Conservation (phyloP, 306 rosid species). For the Prunus mongolica region DNA sequence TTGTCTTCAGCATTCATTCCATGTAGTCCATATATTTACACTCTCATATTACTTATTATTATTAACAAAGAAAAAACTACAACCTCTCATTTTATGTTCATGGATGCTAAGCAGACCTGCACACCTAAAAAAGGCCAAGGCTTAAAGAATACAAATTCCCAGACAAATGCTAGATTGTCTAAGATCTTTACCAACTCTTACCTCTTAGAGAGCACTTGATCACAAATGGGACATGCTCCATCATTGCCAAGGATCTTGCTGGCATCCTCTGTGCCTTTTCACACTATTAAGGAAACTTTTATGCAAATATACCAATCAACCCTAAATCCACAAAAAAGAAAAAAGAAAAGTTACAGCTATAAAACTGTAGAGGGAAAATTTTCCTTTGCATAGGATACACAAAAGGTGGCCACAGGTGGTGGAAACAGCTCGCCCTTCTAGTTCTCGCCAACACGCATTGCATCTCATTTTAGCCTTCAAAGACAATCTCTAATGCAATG, state of each 20-base stretch:
- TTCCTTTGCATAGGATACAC: slow-evolving; percentile 58
- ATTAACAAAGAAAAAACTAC: background rate
- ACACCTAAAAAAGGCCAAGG: background rate
- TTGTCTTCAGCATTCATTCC: background rate
- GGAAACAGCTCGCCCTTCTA: slow-evolving; percentile 89
- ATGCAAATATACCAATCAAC: background rate
- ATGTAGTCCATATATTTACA: background rate
- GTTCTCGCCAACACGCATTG: slow-evolving; percentile 97
- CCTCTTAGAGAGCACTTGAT: slow-evolving; percentile 99
- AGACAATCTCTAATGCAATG: slow-evolving; percentile 29
- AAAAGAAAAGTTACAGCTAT: background rate
- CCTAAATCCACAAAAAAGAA: background rate
- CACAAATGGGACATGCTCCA: slow-evolving; percentile 94
- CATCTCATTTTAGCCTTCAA: slow-evolving; percentile 79
- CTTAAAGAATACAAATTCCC: slow-evolving; percentile 6
- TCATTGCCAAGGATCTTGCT: slow-evolving; percentile 82
- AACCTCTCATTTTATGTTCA: slow-evolving; percentile 7
- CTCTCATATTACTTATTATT: background rate
- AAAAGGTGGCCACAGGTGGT: slow-evolving; percentile 93
- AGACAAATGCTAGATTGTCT: background rate
- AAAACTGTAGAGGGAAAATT: slow-evolving; percentile 6
- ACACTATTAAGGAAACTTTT: slow-evolving; percentile 43
- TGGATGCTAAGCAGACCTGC: background rate
- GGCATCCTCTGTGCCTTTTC: slow-evolving; percentile 91
- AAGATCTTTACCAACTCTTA: slow-evolving; percentile 17